A percentile compares a stretch with the other conserved stretches of the same genome.
phyloP scores from a whole-genome alignment of 179 eudicot genomes.

The Beta corolliflora region DNA sequence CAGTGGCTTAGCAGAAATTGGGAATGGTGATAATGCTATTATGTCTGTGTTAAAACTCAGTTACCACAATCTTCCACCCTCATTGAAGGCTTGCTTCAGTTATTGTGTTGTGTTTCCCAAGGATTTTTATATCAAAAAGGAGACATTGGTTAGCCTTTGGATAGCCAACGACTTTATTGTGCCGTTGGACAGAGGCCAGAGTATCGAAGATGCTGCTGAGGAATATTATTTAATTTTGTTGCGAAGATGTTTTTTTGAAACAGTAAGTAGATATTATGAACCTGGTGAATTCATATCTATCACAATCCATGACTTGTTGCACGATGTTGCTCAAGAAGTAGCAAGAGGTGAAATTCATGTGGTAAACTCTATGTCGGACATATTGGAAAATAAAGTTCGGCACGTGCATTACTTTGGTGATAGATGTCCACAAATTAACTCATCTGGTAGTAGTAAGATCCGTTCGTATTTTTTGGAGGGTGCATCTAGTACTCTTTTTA shows the following conservation, averaged over 20 bases:
- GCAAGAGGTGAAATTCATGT: not conserved
- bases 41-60: constrained; percentile 23
- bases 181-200: not conserved
- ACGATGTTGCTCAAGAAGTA: not conserved
- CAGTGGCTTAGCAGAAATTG: not conserved
- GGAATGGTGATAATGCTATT: not conserved
- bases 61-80: constrained; percentile 12
- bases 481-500: too few relatives aligned
- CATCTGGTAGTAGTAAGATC: too few relatives aligned
- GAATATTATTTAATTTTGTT: not conserved
- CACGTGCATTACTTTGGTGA: not conserved
- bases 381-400: not conserved
- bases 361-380: too few relatives aligned
- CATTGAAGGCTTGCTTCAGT: constrained; percentile 14
- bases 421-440: too few relatives aligned
- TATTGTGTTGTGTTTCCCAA: constrained; percentile 9
- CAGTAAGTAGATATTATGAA: not conserved
- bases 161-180: constrained; percentile 1
- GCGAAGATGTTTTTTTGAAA: constrained; percentile 8
- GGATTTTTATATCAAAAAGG: not conserved
- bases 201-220: not conserved
- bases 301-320: constrained; percentile 20
- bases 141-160: not conserved
- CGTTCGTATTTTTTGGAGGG: not conserved
- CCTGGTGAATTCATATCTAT: not conserved